phyloP scores from a whole-genome alignment of 2,329 filamentous ascomycete species.

The Immersiporthe knoxdaviesiana region DNA sequence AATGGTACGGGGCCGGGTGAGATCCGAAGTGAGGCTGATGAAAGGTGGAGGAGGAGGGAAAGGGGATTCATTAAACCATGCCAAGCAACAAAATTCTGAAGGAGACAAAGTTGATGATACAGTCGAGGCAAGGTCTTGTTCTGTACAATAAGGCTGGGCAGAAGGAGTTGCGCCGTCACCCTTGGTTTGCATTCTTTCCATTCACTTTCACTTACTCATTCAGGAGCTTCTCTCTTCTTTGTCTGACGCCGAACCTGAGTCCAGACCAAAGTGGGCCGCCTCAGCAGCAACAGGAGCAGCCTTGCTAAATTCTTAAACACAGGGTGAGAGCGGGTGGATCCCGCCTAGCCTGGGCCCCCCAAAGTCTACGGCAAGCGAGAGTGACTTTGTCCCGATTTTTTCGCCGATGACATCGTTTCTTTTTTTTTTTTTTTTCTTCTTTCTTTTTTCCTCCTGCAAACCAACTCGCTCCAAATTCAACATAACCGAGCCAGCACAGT shows the following conservation, averaged over 20 bases:
- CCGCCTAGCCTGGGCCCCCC: slow-evolving; percentile 6
- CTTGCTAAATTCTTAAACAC: background rate
- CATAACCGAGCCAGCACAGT: background rate
- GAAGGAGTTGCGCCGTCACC: background rate
- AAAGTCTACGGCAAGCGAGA: slow-evolving; percentile 13
- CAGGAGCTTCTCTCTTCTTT: background rate
- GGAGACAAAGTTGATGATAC: background rate
- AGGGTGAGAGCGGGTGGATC: slow-evolving; percentile 18
- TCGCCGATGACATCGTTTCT: background rate
- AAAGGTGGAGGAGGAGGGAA: background rate
- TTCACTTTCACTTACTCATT: background rate
- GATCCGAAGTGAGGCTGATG: background rate
- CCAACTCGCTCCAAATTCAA: background rate
- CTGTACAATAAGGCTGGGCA: background rate
- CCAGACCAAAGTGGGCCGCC: slow-evolving; percentile 9
- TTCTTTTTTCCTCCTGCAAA: no score
- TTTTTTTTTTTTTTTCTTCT: background rate
- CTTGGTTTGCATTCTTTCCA: background rate
- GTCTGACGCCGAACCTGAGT: background rate
- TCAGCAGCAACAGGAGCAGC: no score
- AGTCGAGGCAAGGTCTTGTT: background rate
- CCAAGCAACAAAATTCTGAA: background rate
- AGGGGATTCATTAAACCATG: no score
- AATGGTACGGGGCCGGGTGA: background rate
- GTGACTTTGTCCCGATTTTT: slow-evolving; percentile 3